Percentiles rank a stretch among this genome's conserved stretches.
Evolutionary conservation across 345 rosid species (phyloP).

Genomic region (Populus nigra): DNA sequence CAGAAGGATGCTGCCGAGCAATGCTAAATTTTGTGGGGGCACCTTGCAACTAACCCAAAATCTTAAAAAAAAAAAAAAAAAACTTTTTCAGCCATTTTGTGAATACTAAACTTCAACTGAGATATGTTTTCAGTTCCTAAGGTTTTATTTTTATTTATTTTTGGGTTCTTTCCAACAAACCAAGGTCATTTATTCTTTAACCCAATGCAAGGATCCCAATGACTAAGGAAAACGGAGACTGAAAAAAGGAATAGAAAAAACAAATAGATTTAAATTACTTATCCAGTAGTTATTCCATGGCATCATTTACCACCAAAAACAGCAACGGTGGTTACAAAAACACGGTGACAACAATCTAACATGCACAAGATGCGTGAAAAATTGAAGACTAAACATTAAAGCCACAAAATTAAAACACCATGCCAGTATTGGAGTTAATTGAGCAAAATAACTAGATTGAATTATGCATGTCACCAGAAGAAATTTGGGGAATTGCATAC

Average conservation of each 20-base stretch:
- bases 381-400: not conserved
- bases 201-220: not conserved
- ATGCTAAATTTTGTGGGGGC: not conserved
- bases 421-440: not conserved
- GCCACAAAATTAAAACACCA: not conserved
- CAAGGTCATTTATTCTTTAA: not conserved
- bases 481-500: constrained; percentile 29
- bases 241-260: too few species aligned
- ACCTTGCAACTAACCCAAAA: not conserved
- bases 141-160: not conserved
- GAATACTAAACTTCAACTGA: not conserved
- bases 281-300: not conserved
- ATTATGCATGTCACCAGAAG: not conserved
- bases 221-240: not conserved
- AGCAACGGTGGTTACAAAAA: too few species aligned
- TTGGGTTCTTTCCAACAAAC: not conserved
- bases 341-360: too few species aligned
- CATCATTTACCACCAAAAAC: not conserved
- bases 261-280: too few species aligned
- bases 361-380: not conserved
- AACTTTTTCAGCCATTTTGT: not conserved
- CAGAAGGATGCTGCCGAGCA: not conserved
- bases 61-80: not conserved
- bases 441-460: not conserved
- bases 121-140: not conserved